phyloP scores from a whole-genome alignment of 305 asterid genomes.

The Lippia alba region DNA sequence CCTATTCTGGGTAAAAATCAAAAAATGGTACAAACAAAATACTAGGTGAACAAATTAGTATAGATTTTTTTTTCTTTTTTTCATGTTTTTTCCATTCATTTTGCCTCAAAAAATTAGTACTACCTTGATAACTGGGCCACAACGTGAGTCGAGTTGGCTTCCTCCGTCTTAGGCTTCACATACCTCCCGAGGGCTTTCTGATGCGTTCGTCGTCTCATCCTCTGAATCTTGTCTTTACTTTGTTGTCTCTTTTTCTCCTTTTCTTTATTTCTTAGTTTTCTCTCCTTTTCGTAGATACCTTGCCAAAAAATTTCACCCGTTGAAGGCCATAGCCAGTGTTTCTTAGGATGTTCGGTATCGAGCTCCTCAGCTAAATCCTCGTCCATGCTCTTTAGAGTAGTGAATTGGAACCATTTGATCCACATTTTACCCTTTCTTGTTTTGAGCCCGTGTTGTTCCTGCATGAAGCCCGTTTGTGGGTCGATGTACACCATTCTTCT shows the following conservation, averaged over 20 bases:
- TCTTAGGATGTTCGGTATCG: constrained; percentile 63
- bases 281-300: constrained; percentile 77
- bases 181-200: constrained; percentile 84
- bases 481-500: constrained; percentile 83
- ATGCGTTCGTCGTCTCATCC: constrained; percentile 69
- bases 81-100: too few relatives aligned
- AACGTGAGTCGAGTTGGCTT: constrained; percentile 45
- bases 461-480: constrained; percentile 79
- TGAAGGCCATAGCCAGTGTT: constrained; percentile 84
- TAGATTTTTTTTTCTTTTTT: constrained; percentile 9
- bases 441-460: constrained; percentile 73
- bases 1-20: constrained; percentile 38
- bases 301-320: constrained; percentile 95
- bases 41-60: constrained; percentile 32
- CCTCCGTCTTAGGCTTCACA: constrained; percentile 74
- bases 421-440: constrained; percentile 81
- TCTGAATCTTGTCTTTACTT: constrained; percentile 77
- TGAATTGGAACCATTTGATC: constrained; percentile 84
- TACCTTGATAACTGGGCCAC: constrained; percentile 49
- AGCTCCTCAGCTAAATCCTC: constrained; percentile 87
- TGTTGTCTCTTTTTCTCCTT: constrained; percentile 72
- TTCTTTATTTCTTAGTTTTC: constrained; percentile 54
- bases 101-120: constrained; percentile 28
- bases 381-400: constrained; percentile 87
- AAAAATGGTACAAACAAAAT: constrained; percentile 40